Base-by-base conservation (phyloP, 2,329 filamentous ascomycete species). In the Sordariomycetes sp. region DNA sequence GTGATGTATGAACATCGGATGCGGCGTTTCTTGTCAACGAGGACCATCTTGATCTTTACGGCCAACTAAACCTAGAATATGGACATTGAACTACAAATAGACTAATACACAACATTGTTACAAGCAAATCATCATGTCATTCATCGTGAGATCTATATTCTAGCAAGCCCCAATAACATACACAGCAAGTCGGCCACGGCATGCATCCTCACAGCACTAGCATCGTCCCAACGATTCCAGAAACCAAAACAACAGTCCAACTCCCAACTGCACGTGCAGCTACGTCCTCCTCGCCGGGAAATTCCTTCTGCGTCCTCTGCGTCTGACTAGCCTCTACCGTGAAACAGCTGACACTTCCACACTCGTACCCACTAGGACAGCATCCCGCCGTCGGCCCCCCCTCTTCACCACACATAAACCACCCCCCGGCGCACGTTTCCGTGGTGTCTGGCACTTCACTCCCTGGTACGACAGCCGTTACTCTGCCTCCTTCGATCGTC, bases 331-430 rank as follows among this genome's bases (percentile, higher is more conserved):
- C 66, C 32, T 60, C 63, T 25, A 52, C 54, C 5, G 75, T 70
- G 20, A 77, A 79, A 58, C 86, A 93, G 52, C 79, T 86, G 16
- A 70, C 72, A 15, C 68, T 68, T 1, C 83, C 86, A 57, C 86
- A 94, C 4, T 57, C 57, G 54, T 81, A 94, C 3, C 85, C 84
- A 27, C 59, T 69, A 0, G 87, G 87, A 64, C 90, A 96, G 55
- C 90, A 96, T 6, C 86, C 87, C 0, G 86, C 78, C 0, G 81
- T 75, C 0, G 70, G 63, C n/a, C 72, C 71, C 0, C 59, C 70
- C 3, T 59, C 61, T 10, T 64, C 36, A 55, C 73, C 46, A 66
- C 77, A 72, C 70, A 95, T 43, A 42, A 75, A 82, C 90, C 90
- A 96, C 5, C 86, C 87, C 31, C 54, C 64, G 0, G 87, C 86